Base-by-base conservation (phyloP, 106 monocot genomes). In the Dendrobium nobile region DNA sequence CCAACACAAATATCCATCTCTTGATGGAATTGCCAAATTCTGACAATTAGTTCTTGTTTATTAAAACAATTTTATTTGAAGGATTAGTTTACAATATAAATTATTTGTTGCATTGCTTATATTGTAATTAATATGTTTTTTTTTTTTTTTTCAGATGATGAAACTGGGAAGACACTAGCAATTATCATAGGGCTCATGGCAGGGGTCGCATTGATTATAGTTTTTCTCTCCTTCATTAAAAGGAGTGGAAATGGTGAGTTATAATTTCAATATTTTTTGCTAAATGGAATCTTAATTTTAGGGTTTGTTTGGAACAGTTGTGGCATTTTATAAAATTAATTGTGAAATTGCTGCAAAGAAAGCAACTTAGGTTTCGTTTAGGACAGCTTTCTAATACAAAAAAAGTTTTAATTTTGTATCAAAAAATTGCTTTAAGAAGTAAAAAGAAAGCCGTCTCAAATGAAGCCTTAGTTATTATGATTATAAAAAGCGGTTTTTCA, bases 171-270 rank as follows among this genome's bases (percentile, higher is more conserved):
- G 82, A 89, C 83, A 18, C 68, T 86, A 9, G 86, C 86, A 48
- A 84, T 89, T 54, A 86, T 89, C 20, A 80, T 89, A 37, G 89
- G 89, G 19, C 86, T 89, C 72, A 76, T 89, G 70, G 86, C 84
- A 18, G 89, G 81, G 11, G 73, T 89, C 16, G 89, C 86, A 28
- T 78, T 89, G 51, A 77, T 89, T 67, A 82, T 89, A 43, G 54
- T 89, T 81, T 84, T 86, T 47, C 80, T 83, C 75, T 84, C 86
- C 51, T 89, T 84, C 76, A 28, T 89, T 28, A 84, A 84, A 73
- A 84, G 82, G 67, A 58, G 47, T 55, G 79, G 82, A 27, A 72
- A 19, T 54, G 74, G 74, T 74, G 43, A 74, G 74, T 44, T 43
- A 74, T 40, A 51, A 51, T 13, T 74, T 73, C 43, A 42, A 43